Evolutionary conservation across 179 eudicot species (phyloP).

Genomic region (Drosera spatulata): DNA sequence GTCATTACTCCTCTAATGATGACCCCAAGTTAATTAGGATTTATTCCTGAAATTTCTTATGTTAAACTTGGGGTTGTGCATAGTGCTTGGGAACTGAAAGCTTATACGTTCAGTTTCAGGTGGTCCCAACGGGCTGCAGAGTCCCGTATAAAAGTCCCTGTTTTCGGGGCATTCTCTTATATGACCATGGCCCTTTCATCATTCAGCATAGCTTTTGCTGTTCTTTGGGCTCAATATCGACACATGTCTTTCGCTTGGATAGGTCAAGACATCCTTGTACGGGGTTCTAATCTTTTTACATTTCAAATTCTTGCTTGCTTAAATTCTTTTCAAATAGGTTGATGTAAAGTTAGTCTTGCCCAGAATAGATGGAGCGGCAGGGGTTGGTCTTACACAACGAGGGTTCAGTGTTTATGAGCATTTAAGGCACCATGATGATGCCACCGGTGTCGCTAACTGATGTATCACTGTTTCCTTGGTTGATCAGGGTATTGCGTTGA

Average conservation of each 20-base stretch:
- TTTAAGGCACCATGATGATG: no score
- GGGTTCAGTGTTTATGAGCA: no score
- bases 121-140: conserved; percentile 72
- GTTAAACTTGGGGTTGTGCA: no score
- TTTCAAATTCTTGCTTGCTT: no score
- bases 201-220: conserved; percentile 77
- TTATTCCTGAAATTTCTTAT: no score
- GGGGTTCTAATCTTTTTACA: conserved; percentile 14
- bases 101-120: conserved; percentile 62
- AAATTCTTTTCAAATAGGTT: no score
- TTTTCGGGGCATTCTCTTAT: conserved; percentile 79
- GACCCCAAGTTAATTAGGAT: not conserved
- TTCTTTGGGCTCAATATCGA: conserved; percentile 83
- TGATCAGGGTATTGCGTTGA: conserved; percentile 83
- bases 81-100: no score
- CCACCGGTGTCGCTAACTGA: no score
- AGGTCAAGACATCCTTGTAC: conserved; percentile 98
- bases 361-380: no score
- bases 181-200: conserved; percentile 75
- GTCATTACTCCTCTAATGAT: not conserved
- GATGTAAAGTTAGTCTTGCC: no score
- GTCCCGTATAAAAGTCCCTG: conserved; percentile 65
- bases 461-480: no score
- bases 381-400: no score
- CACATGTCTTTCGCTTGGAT: conserved; percentile 75